Percentiles rank a stretch among this genome's conserved stretches.
Conservation (phyloP, 768 basidiomycete species). For the Candolleomyces eurysporus region DNA sequence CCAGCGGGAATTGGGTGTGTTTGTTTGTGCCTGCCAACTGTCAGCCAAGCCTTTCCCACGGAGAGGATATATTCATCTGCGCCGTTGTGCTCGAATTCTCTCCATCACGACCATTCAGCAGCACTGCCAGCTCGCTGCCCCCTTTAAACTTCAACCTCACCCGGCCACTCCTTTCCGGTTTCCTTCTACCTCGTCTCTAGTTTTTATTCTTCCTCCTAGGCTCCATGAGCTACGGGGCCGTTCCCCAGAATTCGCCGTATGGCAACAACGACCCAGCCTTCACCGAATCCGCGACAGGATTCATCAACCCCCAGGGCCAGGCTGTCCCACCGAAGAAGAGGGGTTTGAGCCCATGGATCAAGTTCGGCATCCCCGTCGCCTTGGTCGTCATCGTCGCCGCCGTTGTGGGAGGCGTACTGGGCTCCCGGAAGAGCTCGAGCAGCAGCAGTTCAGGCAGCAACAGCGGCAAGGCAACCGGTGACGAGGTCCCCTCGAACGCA, state of each 20-base stretch:
- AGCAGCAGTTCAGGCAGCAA: constrained; percentile 30
- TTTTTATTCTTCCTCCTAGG: background rate
- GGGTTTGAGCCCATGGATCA: constrained; percentile 67
- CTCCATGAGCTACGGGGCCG: background rate
- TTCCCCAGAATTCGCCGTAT: constrained; percentile 11
- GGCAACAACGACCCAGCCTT: constrained; percentile 63
- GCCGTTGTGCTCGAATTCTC: background rate
- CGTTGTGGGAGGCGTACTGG: constrained; percentile 79
- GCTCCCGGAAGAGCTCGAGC: constrained; percentile 52
- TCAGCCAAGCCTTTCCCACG: background rate
- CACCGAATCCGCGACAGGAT: constrained; percentile 58
- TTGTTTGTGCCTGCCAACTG: background rate
- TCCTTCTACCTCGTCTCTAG: background rate
- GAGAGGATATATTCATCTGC: background rate
- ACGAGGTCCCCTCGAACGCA: constrained; percentile 16
- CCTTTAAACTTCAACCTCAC: background rate
- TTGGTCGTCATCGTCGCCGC: constrained; percentile 64
- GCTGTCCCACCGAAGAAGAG: constrained; percentile 40
- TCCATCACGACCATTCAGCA: background rate
- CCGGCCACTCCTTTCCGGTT: constrained; percentile 3
- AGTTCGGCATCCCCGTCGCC: constrained; percentile 66
- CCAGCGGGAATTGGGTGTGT: background rate
- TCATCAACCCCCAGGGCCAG: constrained; percentile 46
- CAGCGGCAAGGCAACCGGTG: constrained; percentile 38
- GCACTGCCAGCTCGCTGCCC: background rate